phyloP scores from a whole-genome alignment of 805 yeast genomes.

The Metschnikowia henanensis region DNA sequence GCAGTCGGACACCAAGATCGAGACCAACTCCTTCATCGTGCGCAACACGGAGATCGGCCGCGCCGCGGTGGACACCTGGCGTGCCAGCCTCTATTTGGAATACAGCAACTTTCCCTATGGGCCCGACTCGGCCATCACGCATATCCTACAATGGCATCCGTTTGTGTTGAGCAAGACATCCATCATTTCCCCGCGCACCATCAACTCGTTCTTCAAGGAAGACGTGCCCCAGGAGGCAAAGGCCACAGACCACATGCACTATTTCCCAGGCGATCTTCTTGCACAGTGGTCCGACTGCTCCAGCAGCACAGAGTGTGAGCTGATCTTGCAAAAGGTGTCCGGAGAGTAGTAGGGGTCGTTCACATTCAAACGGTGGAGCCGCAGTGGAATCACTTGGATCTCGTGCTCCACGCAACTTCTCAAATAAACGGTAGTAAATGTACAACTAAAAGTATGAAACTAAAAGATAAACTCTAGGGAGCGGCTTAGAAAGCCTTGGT shows the following conservation, averaged over 20 bases:
- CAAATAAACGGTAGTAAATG: constrained; percentile 11
- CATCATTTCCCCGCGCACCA: constrained; percentile 55
- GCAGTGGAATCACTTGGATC: too few relatives aligned
- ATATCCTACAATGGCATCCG: constrained; percentile 95
- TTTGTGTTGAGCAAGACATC: constrained; percentile 70
- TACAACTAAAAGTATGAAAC: constrained; percentile 13
- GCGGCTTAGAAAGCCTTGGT: constrained; percentile 46
- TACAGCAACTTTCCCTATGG: constrained; percentile 61
- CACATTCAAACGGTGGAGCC: too few relatives aligned
- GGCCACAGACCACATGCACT: constrained; percentile 45
- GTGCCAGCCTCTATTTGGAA: constrained; percentile 66
- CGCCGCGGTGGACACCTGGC: constrained; percentile 77
- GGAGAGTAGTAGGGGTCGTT: constrained; percentile 2
- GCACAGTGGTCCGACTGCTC: constrained; percentile 62
- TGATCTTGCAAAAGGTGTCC: constrained; percentile 30
- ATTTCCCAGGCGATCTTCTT: constrained; percentile 66
- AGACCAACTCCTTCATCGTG: constrained; percentile 70
- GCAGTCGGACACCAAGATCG: constrained; percentile 64
- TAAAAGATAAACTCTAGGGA: constrained; percentile 3
- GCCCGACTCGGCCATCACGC: constrained; percentile 75
- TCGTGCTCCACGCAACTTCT: too few relatives aligned
- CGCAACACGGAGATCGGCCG: constrained; percentile 64
- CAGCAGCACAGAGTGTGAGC: constrained; percentile 50
- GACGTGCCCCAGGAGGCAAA: constrained; percentile 16
- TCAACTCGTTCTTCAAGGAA: constrained; percentile 29